These are phyloP conservation scores for Carpinus fangiana DNA, from an alignment of 306 rosid species.

Conservation along the genomic window DNA sequence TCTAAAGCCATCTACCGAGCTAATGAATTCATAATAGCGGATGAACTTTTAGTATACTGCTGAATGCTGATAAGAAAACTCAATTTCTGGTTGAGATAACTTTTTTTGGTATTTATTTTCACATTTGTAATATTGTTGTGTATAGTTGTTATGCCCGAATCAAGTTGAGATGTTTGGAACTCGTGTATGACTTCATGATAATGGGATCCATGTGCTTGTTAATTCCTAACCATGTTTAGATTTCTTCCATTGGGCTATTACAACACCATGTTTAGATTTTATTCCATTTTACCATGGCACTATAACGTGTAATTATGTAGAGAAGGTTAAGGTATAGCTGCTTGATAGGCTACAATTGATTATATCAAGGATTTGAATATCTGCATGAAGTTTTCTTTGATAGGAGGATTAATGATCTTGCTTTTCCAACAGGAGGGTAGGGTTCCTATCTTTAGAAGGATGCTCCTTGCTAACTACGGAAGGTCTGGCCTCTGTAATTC, in stretches of 20 bases:
- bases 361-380: conserved; percentile 8
- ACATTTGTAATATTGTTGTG: background rate
- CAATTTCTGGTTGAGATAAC: background rate
- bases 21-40: background rate
- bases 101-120: background rate
- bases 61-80: background rate
- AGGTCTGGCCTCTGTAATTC: conserved; percentile 67
- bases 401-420: conserved; percentile 2
- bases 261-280: background rate
- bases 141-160: background rate
- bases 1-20: background rate
- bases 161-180: background rate
- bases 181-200: background rate
- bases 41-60: background rate
- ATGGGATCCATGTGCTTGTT: background rate
- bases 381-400: conserved; percentile 6
- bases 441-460: conserved; percentile 63
- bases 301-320: background rate
- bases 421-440: conserved; percentile 66
- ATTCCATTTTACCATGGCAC: background rate
- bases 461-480: conserved; percentile 80
- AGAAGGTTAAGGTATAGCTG: background rate
- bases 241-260: background rate
- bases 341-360: background rate
- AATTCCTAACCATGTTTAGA: background rate